Evolutionary conservation across 1,139 yeast species (phyloP), one percentile per base, ranked within the genome.

Genomic region (Pichia sp.): DNA sequence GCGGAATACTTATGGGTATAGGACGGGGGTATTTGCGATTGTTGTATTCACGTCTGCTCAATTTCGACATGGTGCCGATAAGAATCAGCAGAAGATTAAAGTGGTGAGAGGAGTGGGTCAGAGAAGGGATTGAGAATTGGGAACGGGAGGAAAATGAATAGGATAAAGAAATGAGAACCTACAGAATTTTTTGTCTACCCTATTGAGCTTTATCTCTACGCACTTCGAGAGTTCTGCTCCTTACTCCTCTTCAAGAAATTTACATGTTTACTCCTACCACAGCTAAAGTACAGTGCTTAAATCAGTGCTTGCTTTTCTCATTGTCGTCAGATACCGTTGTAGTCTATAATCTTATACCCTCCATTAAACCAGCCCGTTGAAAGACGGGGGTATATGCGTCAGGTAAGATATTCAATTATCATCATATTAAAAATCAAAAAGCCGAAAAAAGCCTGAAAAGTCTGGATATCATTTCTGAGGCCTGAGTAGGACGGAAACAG

Each of bases 271-370:
- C 28, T n/a, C n/a, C n/a, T 25, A 9, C 28, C 28, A 25, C 28
- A 25, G 9, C 9, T 6, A 25, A 9, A 25, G 28, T 25, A 25
- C 9, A 9, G 28, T 6, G 28, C 28, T 25, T 25, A 6, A 25
- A 6, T 25, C 28, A 25, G 9, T 6, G 6, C 28, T 16, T 7
- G 10, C 19, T 23, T 30, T 3, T 40, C 28, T 12, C 22, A 12
- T 18, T 39, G 16, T 23, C 67, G 56, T 90, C 98, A 90, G 98
- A 90, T 90, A 90, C 98, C 98, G 98, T 90, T 90, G 97, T 90
- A 90, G 98, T 91, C 97, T 84, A 80, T 53, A 52, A 50, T 60
- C 83, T 85, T 51, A 53, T 46, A 25, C 28, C 61, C 58, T 51
- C 58, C 60, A 58, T 51, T 50, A 50, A 48, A 52, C 60, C 55